phyloP scores from a whole-genome alignment of 78 protist genomes.

The Blattamonas nauphoetae region DNA sequence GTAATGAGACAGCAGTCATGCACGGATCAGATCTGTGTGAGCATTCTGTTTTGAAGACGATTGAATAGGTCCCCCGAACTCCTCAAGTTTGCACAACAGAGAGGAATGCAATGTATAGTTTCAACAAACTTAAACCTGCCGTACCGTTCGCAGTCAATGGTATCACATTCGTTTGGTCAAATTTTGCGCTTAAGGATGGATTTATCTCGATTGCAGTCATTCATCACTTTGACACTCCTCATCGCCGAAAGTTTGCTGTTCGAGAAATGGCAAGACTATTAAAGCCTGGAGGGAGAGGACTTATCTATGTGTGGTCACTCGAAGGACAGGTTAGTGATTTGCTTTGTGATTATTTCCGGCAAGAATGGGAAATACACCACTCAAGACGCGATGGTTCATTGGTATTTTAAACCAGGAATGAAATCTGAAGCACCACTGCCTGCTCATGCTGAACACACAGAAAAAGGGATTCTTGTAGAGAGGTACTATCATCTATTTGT shows the following conservation, averaged over 20 bases:
- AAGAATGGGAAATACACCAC: not conserved
- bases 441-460: not conserved
- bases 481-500: constrained; percentile 48
- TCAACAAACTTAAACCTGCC: constrained; percentile 20
- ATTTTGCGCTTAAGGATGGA: not conserved
- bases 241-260: constrained; percentile 25
- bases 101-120: not conserved
- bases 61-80: not conserved
- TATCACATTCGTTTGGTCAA: not conserved
- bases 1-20: not conserved
- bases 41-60: not conserved
- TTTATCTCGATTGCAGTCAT: constrained; percentile 50
- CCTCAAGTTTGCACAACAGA: not conserved
- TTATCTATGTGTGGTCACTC: constrained; percentile 42
- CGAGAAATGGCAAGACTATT: constrained; percentile 30
- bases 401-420: not conserved
- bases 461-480: not conserved
- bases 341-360: not conserved
- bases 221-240: constrained; percentile 40
- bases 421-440: not conserved
- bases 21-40: not conserved
- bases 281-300: constrained; percentile 23
- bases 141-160: not conserved
- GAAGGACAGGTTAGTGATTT: not conserved
- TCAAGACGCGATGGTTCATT: not conserved